Evolutionary conservation across 176 grass and related monocot species (phyloP).

Genomic region (Oryza brachyantha): DNA sequence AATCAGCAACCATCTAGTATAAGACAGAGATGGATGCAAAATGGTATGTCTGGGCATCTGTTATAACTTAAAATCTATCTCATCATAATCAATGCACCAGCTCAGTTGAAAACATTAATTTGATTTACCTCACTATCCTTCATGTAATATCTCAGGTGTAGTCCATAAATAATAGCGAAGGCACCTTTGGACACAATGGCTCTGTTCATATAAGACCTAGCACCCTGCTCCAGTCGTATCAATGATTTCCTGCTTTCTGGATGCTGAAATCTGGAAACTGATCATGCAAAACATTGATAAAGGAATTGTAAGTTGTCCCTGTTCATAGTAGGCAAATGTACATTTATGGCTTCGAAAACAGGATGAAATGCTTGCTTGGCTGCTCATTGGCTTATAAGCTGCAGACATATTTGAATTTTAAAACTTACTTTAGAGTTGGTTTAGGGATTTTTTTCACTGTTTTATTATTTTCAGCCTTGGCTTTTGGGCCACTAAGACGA

Average conservation of each 20-base stretch:
- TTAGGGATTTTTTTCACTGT: background rate
- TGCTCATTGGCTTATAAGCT: background rate
- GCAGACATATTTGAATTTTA: background rate
- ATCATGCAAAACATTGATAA: conserved; percentile 14
- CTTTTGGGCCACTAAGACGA: background rate
- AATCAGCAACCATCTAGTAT: conserved; percentile 6
- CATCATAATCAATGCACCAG: background rate
- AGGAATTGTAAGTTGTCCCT: background rate
- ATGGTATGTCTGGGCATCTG: background rate
- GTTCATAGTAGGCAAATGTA: conserved; percentile 2
- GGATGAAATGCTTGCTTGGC: background rate
- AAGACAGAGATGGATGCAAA: conserved; percentile 10
- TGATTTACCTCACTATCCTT: conserved; percentile 65
- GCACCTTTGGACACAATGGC: conserved; percentile 56
- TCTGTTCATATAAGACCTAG: conserved; percentile 69
- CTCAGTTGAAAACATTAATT: conserved; percentile 17
- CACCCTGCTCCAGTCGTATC: conserved; percentile 77
- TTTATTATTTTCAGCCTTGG: background rate
- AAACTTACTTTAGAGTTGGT: background rate
- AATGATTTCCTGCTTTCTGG: conserved; percentile 67
- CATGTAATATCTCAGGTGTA: conserved; percentile 76
- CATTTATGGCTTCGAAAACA: conserved; percentile 2
- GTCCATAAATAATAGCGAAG: conserved; percentile 83
- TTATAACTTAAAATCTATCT: background rate
- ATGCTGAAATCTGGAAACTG: conserved; percentile 74